Evolutionary conservation across 371 early-diverging fungal genomes (phyloP).

Genomic region (Smittium mucronatum): DNA sequence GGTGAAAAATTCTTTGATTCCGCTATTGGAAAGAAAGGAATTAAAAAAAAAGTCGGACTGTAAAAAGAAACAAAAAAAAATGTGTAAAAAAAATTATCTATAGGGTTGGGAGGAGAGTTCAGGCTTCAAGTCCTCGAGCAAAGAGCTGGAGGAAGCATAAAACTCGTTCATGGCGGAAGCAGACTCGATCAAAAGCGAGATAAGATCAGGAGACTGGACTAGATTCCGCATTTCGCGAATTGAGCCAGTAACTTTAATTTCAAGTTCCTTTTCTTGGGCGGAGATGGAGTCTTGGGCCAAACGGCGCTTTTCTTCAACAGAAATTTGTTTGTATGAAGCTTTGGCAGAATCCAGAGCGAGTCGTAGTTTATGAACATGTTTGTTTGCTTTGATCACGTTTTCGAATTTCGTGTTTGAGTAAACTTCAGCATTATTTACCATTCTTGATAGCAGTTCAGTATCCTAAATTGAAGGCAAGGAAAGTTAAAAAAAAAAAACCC

Average conservation of each 20-base stretch:
- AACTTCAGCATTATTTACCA: neutral
- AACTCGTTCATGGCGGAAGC: neutral
- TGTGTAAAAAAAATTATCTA: no score
- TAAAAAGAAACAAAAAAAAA: no score
- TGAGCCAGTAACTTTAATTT: neutral
- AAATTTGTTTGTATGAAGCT: neutral
- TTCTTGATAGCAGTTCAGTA: neutral
- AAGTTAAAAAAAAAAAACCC: neutral
- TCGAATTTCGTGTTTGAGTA: neutral
- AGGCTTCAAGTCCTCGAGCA: neutral
- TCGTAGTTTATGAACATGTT: neutral
- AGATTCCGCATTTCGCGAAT: neutral
- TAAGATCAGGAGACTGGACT: neutral
- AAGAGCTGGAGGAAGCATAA: neutral
- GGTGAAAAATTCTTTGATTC: no score
- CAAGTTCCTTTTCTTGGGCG: neutral
- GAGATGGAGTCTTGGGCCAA: neutral
- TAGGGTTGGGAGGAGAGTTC: neutral
- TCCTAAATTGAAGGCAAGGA: neutral
- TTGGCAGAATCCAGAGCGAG: neutral
- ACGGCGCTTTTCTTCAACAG: neutral
- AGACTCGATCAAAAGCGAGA: neutral
- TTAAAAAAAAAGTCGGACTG: no score
- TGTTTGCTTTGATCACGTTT: neutral
- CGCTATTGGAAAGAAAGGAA: no score